Conservation (phyloP, 1,284 basidiomycete genomes). For the Cryptococcus sp. region DNA sequence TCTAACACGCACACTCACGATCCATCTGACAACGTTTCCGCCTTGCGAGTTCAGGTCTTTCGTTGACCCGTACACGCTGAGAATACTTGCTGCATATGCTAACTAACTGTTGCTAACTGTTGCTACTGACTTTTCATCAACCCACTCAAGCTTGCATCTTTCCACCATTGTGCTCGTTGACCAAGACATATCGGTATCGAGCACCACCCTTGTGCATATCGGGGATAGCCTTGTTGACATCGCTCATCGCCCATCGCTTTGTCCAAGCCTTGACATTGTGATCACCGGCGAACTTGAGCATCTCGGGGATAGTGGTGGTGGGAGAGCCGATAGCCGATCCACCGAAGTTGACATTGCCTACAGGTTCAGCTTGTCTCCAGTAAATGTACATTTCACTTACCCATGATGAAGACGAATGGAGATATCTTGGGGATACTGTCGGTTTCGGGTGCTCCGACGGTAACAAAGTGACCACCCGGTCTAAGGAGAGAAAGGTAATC, state of each 20-base stretch:
- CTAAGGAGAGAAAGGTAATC: constrained; percentile 47
- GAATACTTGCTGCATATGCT: no score
- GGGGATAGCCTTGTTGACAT: constrained; percentile 50
- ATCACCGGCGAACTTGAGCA: constrained; percentile 44
- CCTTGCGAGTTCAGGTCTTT: no score
- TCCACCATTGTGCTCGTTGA: constrained; percentile 44
- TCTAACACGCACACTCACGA: no score
- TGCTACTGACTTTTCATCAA: no score
- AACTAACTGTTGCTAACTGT: no score
- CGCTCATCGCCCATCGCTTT: constrained; percentile 50
- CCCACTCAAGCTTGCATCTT: constrained; percentile 22
- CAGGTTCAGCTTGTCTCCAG: constrained; percentile 7
- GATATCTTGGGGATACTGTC: constrained; percentile 16
- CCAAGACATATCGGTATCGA: constrained; percentile 50
- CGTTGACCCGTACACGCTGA: no score
- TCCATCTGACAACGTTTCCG: no score
- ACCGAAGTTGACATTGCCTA: constrained; percentile 37
- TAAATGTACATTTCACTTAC: constrained; percentile 14
- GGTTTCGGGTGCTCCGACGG: constrained; percentile 46
- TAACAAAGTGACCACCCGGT: constrained; percentile 45
- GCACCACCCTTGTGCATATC: constrained; percentile 50
- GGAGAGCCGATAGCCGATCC: constrained; percentile 49
- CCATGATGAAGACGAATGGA: constrained; percentile 26
- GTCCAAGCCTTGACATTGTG: constrained; percentile 46
- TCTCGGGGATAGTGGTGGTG: constrained; percentile 39